Evolutionary conservation across 2,329 filamentous ascomycete genomes (phyloP).

Genomic region (Fusarium sp.): DNA sequence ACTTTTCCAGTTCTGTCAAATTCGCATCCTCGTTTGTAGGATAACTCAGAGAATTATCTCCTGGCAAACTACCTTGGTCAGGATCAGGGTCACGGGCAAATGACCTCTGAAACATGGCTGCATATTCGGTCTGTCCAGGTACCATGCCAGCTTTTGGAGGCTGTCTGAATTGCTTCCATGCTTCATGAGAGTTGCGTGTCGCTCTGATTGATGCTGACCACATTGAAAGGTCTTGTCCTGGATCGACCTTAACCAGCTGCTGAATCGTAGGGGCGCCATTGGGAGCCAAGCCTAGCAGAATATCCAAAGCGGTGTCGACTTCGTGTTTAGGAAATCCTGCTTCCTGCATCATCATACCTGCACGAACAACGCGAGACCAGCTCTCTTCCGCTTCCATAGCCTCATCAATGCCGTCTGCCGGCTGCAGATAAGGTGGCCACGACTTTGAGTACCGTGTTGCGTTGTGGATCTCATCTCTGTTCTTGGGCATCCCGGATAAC

Average conservation of each 20-base stretch:
- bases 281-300: slow-evolving; percentile 63
- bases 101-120: slow-evolving; percentile 71
- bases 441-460: slow-evolving; percentile 60
- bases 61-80: slow-evolving; percentile 58
- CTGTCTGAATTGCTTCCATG: slow-evolving; percentile 64
- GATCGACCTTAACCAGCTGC: slow-evolving; percentile 46
- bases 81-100: slow-evolving; percentile 48
- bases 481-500: slow-evolving; percentile 65
- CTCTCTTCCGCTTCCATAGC: slow-evolving; percentile 62
- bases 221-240: slow-evolving; percentile 31
- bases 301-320: slow-evolving; percentile 61
- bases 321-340: slow-evolving; percentile 63
- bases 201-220: slow-evolving; percentile 69
- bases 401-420: slow-evolving; percentile 70
- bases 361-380: slow-evolving; percentile 63
- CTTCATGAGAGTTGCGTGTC: slow-evolving; percentile 70
- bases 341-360: slow-evolving; percentile 65
- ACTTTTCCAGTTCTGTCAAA: slow-evolving; percentile 72
- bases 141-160: slow-evolving; percentile 49
- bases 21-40: slow-evolving; percentile 55
- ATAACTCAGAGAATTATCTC: slow-evolving; percentile 67
- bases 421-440: slow-evolving; percentile 71
- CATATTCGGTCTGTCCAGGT: slow-evolving; percentile 61
- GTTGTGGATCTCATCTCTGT: slow-evolving; percentile 60
- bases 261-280: slow-evolving; percentile 69